Percentiles rank a stretch among this genome's conserved stretches.
Conservation (phyloP, 805 yeast species). For the Nakazawaea siamensis region DNA sequence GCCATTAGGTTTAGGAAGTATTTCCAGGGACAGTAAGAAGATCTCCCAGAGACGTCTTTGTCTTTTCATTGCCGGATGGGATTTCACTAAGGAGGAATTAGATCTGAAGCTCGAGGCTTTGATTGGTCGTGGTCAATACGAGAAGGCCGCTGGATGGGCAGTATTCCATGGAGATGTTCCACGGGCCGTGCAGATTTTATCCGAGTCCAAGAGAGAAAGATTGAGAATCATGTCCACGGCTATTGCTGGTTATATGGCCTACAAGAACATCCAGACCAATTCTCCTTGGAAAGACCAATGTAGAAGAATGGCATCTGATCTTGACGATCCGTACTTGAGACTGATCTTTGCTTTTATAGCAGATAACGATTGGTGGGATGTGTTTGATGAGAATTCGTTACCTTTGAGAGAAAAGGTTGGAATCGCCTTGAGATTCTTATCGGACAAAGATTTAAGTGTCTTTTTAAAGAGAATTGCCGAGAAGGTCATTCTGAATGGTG, state of each 20-base stretch:
- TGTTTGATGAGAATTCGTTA: slow-evolving; percentile 78
- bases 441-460: slow-evolving; percentile 68
- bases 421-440: slow-evolving; percentile 77
- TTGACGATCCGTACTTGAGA: slow-evolving; percentile 81
- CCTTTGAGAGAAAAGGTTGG: slow-evolving; percentile 87
- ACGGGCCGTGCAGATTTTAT: slow-evolving; percentile 71
- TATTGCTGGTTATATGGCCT: slow-evolving; percentile 79
- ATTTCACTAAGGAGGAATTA: slow-evolving; percentile 64
- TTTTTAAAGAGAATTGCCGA: slow-evolving; percentile 67
- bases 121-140: slow-evolving; percentile 51
- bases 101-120: slow-evolving; percentile 58
- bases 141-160: slow-evolving; percentile 97
- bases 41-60: slow-evolving; percentile 67
- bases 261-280: slow-evolving; percentile 47
- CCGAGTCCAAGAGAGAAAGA: slow-evolving; percentile 63
- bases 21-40: slow-evolving; percentile 26
- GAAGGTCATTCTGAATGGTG: slow-evolving; percentile 68
- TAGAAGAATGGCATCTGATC: slow-evolving; percentile 76
- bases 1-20: slow-evolving; percentile 32
- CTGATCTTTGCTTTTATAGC: slow-evolving; percentile 92
- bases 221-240: slow-evolving; percentile 84
- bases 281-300: slow-evolving; percentile 93
- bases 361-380: slow-evolving; percentile 95
- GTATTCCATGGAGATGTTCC: slow-evolving; percentile 86
- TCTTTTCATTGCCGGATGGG: slow-evolving; percentile 86